Base-by-base conservation (phyloP, 495 filamentous ascomycete genomes). In the Apodospora peruviana region DNA sequence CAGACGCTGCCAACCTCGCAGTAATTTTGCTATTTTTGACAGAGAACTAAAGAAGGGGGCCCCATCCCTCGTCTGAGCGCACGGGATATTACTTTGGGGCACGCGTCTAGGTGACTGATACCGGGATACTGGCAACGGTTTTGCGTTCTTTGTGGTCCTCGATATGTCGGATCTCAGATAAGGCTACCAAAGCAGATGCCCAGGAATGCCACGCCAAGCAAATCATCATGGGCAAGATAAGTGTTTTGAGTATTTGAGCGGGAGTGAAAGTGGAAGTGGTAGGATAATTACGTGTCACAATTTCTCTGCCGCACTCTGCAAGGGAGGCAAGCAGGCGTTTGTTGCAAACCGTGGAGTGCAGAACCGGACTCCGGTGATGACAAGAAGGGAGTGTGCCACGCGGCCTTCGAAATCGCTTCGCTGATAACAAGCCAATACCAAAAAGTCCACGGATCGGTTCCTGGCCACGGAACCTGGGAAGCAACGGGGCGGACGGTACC, bases 91-190 rank as follows among this genome's bases (percentile, higher is more conserved):
- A 8, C 50, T 27, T 40, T 47, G 20, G 42, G 19, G 32, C 18
- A 32, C 40, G 45, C 38, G 24, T 48, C 44, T 37, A 19, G 39
- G 44, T 29, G 39, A 43, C 38, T 29, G 44, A 29, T 44, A 39
- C 45, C 51, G 39, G 51, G 51, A 37, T 45, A 44, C 51, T 54
- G 51, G 45, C 46, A 7, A 40, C 41, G 35, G 21, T n/a, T n/a
- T 27, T 36, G 36, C 24, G 22, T 10, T 11, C 38, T 22, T 38
- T 29, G 10, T 9, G 19, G 25, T 16, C 21, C 20, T n/a, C 7
- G 25, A 36, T 35, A 18, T 21, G 16, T 2, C 4, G 11, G 29
- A n/a, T n/a, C n/a, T n/a, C n/a, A 38, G 48, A 50, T 50, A 50
- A 50, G 32, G 32, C 32, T 35, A n/a, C 32, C 5, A 10, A 35